Conservation (phyloP, 495 filamentous ascomycete genomes). For the Glarea lozoyensis region DNA sequence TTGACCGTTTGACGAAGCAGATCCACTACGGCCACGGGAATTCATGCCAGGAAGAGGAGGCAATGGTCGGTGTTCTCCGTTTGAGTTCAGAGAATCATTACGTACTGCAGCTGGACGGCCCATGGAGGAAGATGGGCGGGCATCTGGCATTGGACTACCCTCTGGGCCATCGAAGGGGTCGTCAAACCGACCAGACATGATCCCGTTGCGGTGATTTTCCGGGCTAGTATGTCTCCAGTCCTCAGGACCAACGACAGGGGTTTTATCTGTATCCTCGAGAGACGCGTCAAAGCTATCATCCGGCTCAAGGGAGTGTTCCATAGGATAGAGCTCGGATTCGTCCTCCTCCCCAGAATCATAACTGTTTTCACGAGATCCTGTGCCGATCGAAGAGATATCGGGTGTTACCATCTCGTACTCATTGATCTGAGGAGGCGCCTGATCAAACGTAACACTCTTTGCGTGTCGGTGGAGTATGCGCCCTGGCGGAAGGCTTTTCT, state of each 20-base stretch:
- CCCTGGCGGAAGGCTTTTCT: constrained; percentile 44
- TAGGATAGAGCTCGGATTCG: constrained; percentile 62
- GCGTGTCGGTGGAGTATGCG: constrained; percentile 65
- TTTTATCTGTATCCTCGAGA: constrained; percentile 91
- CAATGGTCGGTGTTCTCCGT: constrained; percentile 63
- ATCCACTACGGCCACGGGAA: constrained; percentile 25
- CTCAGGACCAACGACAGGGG: constrained; percentile 90
- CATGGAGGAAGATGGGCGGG: constrained; percentile 26
- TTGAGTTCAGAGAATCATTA: constrained; percentile 60
- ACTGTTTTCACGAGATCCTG: constrained; percentile 80
- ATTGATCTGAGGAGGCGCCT: constrained; percentile 84
- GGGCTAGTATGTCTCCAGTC: constrained; percentile 85
- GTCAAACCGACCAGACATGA: constrained; percentile 47
- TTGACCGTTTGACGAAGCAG: constrained; percentile 35
- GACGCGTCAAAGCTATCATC: constrained; percentile 93
- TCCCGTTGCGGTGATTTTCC: constrained; percentile 24
- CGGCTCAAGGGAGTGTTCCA: constrained; percentile 53
- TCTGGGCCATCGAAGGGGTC: constrained; percentile 58
- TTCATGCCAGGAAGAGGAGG: constrained; percentile 59
- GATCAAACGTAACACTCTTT: constrained; percentile 95
- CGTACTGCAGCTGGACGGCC: constrained; percentile 28
- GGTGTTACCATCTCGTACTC: constrained; percentile 98
- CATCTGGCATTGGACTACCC: constrained; percentile 52
- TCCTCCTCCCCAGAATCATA: constrained; percentile 74
- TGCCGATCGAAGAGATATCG: constrained; percentile 80